Percentiles rank a stretch among this genome's conserved stretches.
These are phyloP conservation scores for Vachellia pachyceras DNA, from an alignment of 306 rosid species.

Conservation along the genomic window DNA sequence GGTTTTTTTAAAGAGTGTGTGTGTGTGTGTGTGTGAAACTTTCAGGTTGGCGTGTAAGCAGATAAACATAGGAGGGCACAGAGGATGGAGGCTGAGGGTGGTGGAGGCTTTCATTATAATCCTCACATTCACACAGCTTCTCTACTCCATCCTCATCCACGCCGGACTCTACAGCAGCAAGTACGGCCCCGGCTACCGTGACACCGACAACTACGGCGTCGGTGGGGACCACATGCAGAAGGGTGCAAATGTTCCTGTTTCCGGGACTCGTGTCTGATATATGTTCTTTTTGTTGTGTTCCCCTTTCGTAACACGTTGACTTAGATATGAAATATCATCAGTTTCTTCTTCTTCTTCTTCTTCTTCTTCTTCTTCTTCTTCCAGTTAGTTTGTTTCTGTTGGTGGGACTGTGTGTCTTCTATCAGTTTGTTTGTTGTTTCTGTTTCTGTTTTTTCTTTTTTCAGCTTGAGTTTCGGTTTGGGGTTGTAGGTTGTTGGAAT, in stretches of 20 bases:
- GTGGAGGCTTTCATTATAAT: constrained; percentile 82
- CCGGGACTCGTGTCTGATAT: constrained; percentile 50
- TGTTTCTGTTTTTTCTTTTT: too few relatives aligned
- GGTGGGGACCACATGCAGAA: constrained; percentile 61
- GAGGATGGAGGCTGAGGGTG: constrained; percentile 86
- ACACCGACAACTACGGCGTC: constrained; percentile 55
- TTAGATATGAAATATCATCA: too few relatives aligned
- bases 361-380: too few relatives aligned
- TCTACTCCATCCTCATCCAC: constrained; percentile 65
- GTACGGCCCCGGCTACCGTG: constrained; percentile 87
- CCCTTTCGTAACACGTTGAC: neutral
- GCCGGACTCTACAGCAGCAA: constrained; percentile 82
- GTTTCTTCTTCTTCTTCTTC: too few relatives aligned
- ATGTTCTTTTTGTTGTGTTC: neutral
- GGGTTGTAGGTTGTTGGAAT: neutral
- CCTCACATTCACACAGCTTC: constrained; percentile 69
- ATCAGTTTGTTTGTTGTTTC: too few relatives aligned
- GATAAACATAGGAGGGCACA: constrained; percentile 75
- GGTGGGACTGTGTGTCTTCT: neutral
- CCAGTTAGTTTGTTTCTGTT: neutral
- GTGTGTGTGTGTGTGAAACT: too few relatives aligned
- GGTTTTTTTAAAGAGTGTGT: too few relatives aligned
- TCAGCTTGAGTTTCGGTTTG: neutral
- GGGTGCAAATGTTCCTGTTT: constrained; percentile 42
- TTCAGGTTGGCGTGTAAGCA: constrained; percentile 84